These are phyloP conservation scores for Heritiera fomes DNA, from an alignment of 345 rosid species.

Conservation along the genomic window DNA sequence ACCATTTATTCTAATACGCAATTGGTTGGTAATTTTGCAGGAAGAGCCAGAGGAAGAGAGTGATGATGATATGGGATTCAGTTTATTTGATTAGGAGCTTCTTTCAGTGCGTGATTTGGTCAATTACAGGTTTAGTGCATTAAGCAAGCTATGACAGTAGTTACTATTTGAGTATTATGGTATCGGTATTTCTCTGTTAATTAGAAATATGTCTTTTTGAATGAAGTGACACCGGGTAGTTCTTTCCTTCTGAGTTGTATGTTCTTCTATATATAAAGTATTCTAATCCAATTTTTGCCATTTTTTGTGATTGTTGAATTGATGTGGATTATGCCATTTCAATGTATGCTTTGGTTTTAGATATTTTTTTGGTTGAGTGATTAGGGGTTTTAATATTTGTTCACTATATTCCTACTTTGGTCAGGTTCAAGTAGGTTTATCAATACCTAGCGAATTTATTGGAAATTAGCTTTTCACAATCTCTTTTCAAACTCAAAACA, in stretches of 20 bases:
- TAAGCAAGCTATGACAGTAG: not conserved
- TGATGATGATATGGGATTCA: constrained; percentile 87
- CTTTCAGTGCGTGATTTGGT: not conserved
- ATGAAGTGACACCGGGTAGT: not conserved
- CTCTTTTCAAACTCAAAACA: no score
- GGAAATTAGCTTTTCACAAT: no score
- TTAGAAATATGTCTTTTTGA: not conserved
- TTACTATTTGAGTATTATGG: not conserved
- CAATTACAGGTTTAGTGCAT: not conserved
- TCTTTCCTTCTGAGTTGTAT: not conserved
- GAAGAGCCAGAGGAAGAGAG: constrained; percentile 83
- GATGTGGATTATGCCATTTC: not conserved
- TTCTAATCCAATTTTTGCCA: constrained; percentile 13
- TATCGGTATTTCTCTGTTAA: not conserved
- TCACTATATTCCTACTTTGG: no score
- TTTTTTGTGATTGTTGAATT: not conserved
- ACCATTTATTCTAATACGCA: not conserved
- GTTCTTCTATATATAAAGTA: constrained; percentile 11
- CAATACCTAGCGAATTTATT: no score
- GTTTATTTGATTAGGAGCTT: constrained; percentile 68
- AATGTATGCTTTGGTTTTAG: not conserved
- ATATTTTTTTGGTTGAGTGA: no score
- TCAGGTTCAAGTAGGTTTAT: no score
- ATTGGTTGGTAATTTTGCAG: constrained; percentile 38
- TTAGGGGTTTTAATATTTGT: no score